Evolutionary conservation across 1,139 yeast genomes (phyloP), one percentile per base, ranked within the genome.

Genomic region (Protomyces arabidopsidicola): DNA sequence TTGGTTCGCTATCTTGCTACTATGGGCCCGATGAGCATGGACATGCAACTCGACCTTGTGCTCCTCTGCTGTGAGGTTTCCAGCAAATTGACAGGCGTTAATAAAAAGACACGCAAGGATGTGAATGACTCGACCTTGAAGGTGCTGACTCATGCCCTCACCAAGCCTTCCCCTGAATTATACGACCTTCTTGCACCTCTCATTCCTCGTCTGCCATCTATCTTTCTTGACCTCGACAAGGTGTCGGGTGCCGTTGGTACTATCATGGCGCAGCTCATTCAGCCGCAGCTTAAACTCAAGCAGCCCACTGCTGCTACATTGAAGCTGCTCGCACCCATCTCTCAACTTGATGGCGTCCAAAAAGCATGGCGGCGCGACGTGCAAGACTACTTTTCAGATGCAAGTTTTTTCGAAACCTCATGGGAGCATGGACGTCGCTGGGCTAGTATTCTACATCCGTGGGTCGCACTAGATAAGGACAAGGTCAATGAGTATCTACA

Each of bases 361-460:
- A 58, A 58, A 20, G 31, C 35, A n/a, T 58, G 62, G 62, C 42
- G 45, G 14, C 53, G 52, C 10, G 56, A 58, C 10, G 55, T 52
- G 9, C 45, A 31, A 16, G 56, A 58, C 20, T 38, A 38, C 16
- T 39, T 58, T 31, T 3, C 31, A n/a, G 52, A 42, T 12, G 24
- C 55, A 3, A n/a, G n/a, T 8, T 58, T 58, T 39, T 58, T 58
- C 56, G 14, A 22, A 6, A 27, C n/a, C 3, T 24, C 52, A 9
- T 16, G 34, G 27, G 14, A 12, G 18, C 55, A 39, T 10, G 55
- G 50, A 18, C 18, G 22, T 9, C 18, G 20, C 22, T 58, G 62
- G 62, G 9, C 22, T 10, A 20, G 35, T 2, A 51, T 58, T n/a
- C 12, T 52, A 16, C 24, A 20, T 18, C 45, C 31, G 5, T 58